Evolutionary conservation across 2,329 filamentous ascomycete species (phyloP), one percentile per base, ranked within the genome.

Genomic region (Knufia petricola): DNA sequence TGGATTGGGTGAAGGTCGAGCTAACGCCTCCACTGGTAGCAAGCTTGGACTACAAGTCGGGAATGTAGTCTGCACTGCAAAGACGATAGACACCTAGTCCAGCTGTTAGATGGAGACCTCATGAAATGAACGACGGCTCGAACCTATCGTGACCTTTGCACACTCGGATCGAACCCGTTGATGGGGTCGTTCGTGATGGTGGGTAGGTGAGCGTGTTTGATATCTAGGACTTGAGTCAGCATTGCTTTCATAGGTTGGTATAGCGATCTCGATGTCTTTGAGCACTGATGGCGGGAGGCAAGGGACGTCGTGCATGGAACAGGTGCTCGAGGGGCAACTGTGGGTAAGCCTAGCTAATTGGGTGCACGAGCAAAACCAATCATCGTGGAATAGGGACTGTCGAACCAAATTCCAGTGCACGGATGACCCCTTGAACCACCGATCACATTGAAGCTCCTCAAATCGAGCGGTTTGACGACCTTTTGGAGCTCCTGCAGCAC

Each of bases 21-120:
- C 65, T 56, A 70, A 70, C 67, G 67, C 65, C 66, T 70, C 68
- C 67, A 66, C 65, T 63, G 44, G 52, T 46, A 32, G 46, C 53
- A 60, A 61, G 57, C 59, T 62, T 60, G 54, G 56, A 56, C 53
- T 56, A 56, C 54, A 52, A 53, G 54, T 52, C 50, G 57, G 60
- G 60, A 60, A 61, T 64, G 59, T 58, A 57, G 59, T 60, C 59
- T 58, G 64, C 66, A 66, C 21, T 45, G 45, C n/a, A 50, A 55
- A 52, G 47, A 48, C 45, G 42, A 42, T 50, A 42, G 44, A 46
- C 37, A 49, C 45, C 47, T 50, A 34, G 38, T 50, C 36, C 32
- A 31, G 46, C 47, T 40, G 37, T 54, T 41, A 57, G 50, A n/a
- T n/a, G n/a, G n/a, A n/a, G n/a, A n/a, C 34, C 38, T 19, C 15